phyloP scores from a whole-genome alignment of 2,329 filamentous ascomycete species.

The Golovinomyces cichoracearum region DNA sequence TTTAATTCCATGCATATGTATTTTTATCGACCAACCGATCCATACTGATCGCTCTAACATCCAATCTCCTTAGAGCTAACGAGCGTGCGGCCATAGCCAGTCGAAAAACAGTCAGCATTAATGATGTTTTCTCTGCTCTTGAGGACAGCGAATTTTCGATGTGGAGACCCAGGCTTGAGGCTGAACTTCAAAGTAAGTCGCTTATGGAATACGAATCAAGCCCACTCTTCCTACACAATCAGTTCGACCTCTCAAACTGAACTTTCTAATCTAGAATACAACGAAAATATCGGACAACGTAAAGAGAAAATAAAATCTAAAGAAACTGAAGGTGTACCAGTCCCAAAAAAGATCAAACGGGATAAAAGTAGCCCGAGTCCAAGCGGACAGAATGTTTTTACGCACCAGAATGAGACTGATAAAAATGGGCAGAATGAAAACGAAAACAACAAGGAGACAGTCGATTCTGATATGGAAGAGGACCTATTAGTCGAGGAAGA shows the following conservation, averaged over 20 bases:
- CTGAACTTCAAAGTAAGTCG: conserved; percentile 41
- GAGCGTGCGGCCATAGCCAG: conserved; percentile 38
- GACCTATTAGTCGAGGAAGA: conserved; percentile 25
- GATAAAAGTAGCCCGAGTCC: neutral
- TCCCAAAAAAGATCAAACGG: neutral
- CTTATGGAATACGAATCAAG: too few species aligned
- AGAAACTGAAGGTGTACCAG: conserved; percentile 19
- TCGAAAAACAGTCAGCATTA: conserved; percentile 54
- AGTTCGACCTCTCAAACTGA: too few species aligned
- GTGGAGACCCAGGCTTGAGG: conserved; percentile 47
- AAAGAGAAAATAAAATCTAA: conserved; percentile 29
- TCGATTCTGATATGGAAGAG: conserved; percentile 36
- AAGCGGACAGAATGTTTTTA: neutral
- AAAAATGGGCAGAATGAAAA: neutral
- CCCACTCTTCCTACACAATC: too few species aligned
- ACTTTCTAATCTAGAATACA: conserved; percentile 3
- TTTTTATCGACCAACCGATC: too few species aligned
- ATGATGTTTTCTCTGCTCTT: conserved; percentile 51
- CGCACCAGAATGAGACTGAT: neutral
- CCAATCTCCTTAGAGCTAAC: conserved; percentile 32
- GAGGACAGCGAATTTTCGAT: conserved; percentile 46
- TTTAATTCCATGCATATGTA: too few species aligned
- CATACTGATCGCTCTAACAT: neutral
- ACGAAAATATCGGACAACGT: conserved; percentile 3
- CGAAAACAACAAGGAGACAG: conserved; percentile 41